These are phyloP conservation scores for Amanita molliuscula DNA, from an alignment of 768 basidiomycete species.

Conservation along the genomic window DNA sequence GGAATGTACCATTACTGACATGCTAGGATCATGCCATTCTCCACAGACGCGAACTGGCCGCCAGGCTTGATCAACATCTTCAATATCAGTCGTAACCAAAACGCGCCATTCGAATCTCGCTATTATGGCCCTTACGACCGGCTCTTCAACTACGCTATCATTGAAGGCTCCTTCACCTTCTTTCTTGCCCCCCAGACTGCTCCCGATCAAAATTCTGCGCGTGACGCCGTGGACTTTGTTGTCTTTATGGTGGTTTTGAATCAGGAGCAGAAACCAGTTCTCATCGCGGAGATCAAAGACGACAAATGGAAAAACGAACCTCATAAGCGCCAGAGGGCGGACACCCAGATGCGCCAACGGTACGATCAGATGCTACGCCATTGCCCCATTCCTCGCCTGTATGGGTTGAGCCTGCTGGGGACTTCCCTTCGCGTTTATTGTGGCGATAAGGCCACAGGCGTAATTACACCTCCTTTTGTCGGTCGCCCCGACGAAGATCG, in stretches of 20 bases:
- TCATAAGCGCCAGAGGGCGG: slow-evolving; percentile 19
- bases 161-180: slow-evolving; percentile 17
- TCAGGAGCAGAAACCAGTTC: slow-evolving; percentile 18
- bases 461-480: slow-evolving; percentile 15
- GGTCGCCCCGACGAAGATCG: too few species aligned
- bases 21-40: too few species aligned
- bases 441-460: slow-evolving; percentile 17
- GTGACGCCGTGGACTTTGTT: slow-evolving; percentile 17
- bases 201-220: slow-evolving; percentile 11
- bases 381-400: slow-evolving; percentile 21
- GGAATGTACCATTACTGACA: too few species aligned
- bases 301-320: slow-evolving; percentile 17
- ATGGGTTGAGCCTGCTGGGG: too few species aligned
- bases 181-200: slow-evolving; percentile 21
- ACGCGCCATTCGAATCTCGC: slow-evolving; percentile 16
- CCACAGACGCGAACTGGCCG: slow-evolving; percentile 19
- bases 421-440: slow-evolving; percentile 26
- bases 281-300: slow-evolving; percentile 22
- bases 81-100: slow-evolving; percentile 16
- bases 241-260: slow-evolving; percentile 22
- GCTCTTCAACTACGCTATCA: slow-evolving; percentile 25
- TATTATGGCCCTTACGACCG: slow-evolving; percentile 30
- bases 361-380: slow-evolving; percentile 19
- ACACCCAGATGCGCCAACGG: slow-evolving; percentile 19
- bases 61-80: slow-evolving; percentile 20